These are phyloP conservation scores for Xylaria telfairii DNA, from an alignment of 495 filamentous ascomycete genomes.

Conservation along the genomic window DNA sequence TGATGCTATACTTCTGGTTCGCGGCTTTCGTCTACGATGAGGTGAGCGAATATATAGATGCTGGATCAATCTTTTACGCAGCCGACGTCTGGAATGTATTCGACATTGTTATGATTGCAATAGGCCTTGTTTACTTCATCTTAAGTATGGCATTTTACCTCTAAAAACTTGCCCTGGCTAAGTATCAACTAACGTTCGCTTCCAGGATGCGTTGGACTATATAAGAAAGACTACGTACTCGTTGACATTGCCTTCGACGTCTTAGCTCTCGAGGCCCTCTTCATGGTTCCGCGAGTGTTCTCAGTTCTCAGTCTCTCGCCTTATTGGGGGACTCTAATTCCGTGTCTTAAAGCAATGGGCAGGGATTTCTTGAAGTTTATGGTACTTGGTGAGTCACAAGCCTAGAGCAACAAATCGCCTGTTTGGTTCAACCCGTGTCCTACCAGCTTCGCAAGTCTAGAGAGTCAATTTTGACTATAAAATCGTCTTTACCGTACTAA, in stretches of 20 bases:
- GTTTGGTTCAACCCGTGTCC: neutral
- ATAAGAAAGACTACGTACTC: conserved; percentile 62
- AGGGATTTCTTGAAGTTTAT: conserved; percentile 93
- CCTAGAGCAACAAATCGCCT: neutral
- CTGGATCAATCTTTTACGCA: conserved; percentile 82
- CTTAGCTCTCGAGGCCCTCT: conserved; percentile 84
- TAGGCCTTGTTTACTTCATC: conserved; percentile 75
- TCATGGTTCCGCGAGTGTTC: conserved; percentile 89
- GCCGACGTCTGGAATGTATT: conserved; percentile 91
- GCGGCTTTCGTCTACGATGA: conserved; percentile 89
- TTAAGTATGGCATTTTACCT: conserved; percentile 56
- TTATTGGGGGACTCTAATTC: conserved; percentile 88
- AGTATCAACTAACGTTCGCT: conserved; percentile 8
- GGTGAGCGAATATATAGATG: conserved; percentile 80
- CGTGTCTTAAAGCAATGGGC: conserved; percentile 90
- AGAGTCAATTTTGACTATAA: neutral
- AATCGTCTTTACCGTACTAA: conserved; percentile 15
- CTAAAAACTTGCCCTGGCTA: neutral
- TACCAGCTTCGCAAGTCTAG: neutral
- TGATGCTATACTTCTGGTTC: conserved; percentile 71
- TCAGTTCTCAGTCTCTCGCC: conserved; percentile 87
- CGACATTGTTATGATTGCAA: conserved; percentile 85
- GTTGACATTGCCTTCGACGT: conserved; percentile 86
- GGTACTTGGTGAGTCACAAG: conserved; percentile 55
- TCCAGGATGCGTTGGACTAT: conserved; percentile 75